A percentile compares a stretch with the other conserved stretches of the same genome.
phyloP scores from a whole-genome alignment of 1,284 basidiomycete genomes.

The Marasmius oreades region DNA sequence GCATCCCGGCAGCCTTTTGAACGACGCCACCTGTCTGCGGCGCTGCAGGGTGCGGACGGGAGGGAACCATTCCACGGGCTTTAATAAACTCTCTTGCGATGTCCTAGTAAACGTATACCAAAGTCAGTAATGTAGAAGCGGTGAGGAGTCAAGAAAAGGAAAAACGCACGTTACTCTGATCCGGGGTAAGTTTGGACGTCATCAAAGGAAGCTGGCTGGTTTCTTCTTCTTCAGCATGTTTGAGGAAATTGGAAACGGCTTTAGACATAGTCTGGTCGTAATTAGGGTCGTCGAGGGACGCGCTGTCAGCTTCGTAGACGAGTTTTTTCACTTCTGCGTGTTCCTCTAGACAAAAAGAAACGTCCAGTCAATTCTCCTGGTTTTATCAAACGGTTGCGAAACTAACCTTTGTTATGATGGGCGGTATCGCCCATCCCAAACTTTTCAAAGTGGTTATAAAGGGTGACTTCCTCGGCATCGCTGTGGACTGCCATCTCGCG shows the following conservation, averaged over 20 bases:
- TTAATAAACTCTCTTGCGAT: background rate
- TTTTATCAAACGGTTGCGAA: background rate
- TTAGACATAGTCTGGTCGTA: conserved; percentile 20
- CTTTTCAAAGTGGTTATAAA: conserved; percentile 22
- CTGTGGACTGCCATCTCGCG: conserved; percentile 26
- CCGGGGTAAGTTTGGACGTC: conserved; percentile 15
- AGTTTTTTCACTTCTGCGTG: conserved; percentile 22
- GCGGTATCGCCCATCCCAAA: conserved; percentile 18
- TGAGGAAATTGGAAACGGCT: conserved; percentile 22
- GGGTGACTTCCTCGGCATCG: conserved; percentile 21
- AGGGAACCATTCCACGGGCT: background rate
- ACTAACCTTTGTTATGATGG: background rate
- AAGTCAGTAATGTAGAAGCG: too few relatives aligned
- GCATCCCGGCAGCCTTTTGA: background rate
- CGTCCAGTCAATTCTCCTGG: too few relatives aligned
- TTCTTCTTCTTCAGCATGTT: conserved; percentile 24
- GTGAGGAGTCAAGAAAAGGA: background rate
- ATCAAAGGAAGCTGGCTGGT: conserved; percentile 19
- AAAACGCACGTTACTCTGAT: conserved; percentile 20
- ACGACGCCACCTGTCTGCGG: background rate
- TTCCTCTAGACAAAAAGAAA: conserved; percentile 15
- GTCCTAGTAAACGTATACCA: background rate
- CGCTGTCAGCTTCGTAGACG: conserved; percentile 19
- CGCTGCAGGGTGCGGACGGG: background rate
- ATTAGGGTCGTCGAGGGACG: conserved; percentile 10